phyloP scores from a whole-genome alignment of 1,139 yeast genomes.

The Suhomyces panamericanus region DNA sequence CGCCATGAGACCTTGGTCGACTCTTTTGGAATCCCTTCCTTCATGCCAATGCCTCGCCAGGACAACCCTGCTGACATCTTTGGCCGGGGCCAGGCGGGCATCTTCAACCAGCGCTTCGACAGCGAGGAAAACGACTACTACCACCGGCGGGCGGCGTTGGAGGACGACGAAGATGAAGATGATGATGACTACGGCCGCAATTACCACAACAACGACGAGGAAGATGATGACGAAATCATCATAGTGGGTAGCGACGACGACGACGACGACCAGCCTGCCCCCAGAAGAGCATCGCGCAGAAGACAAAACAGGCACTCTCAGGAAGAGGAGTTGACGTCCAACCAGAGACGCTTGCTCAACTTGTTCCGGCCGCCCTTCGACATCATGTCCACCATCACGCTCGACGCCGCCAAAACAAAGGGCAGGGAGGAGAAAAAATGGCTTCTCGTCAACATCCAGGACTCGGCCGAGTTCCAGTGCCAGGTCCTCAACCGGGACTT shows the following conservation, averaged over 20 bases:
- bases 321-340: slow-evolving; percentile 47
- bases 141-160: slow-evolving; percentile 21
- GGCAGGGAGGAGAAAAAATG: slow-evolving; percentile 72
- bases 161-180: slow-evolving; percentile 23
- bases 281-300: slow-evolving; percentile 24
- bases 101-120: slow-evolving; percentile 46
- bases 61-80: slow-evolving; percentile 39
- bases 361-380: slow-evolving; percentile 94
- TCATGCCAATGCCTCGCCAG: slow-evolving; percentile 13
- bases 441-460: slow-evolving; percentile 87
- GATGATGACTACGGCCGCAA: slow-evolving; percentile 7
- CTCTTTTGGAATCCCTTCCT: slow-evolving; percentile 19
- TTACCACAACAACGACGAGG: slow-evolving; percentile 20
- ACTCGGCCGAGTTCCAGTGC: slow-evolving; percentile 78
- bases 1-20: slow-evolving; percentile 78
- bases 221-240: slow-evolving; percentile 20
- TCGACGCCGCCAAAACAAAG: slow-evolving; percentile 68
- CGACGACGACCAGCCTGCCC: slow-evolving; percentile 28
- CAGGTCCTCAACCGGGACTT: slow-evolving; percentile 91
- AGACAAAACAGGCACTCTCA: slow-evolving; percentile 30
- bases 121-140: slow-evolving; percentile 32
- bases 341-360: slow-evolving; percentile 73
- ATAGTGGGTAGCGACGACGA: slow-evolving; percentile 29
- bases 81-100: slow-evolving; percentile 43
- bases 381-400: slow-evolving; percentile 61